Evolutionary conservation across 2,329 filamentous ascomycete genomes (phyloP).

Genomic region (Emergomyces africanus): DNA sequence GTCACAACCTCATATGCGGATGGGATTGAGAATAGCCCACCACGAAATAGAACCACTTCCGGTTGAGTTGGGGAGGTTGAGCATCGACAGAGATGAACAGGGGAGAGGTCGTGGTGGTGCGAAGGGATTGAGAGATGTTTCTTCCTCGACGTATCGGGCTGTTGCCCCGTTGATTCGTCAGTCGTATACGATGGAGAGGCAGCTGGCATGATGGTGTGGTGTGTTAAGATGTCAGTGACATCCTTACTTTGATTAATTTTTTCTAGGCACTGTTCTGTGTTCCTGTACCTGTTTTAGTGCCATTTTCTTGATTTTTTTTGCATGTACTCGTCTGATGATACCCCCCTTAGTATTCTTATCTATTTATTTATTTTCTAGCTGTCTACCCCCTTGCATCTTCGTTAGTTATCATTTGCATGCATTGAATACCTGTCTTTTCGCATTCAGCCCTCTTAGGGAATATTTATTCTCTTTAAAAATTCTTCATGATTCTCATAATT

Average conservation of each 20-base stretch:
- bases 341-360: background rate
- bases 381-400: background rate
- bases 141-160: slow-evolving; percentile 14
- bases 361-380: background rate
- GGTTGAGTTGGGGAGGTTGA: slow-evolving; percentile 8
- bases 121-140: slow-evolving; percentile 11
- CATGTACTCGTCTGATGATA: background rate
- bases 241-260: too few species aligned
- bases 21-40: background rate
- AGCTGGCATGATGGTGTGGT: slow-evolving; percentile 19
- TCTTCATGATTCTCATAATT: too few species aligned
- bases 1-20: background rate
- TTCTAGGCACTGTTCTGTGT: too few species aligned
- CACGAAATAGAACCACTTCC: slow-evolving; percentile 8
- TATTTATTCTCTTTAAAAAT: too few species aligned
- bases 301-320: background rate
- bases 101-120: background rate
- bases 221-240: background rate
- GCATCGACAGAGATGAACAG: slow-evolving; percentile 5
- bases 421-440: background rate
- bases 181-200: slow-evolving; percentile 26
- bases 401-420: background rate
- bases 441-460: background rate
- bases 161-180: slow-evolving; percentile 19
- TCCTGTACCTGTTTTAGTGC: too few species aligned